Base-by-base conservation (phyloP, 192 early-diverging fungal species). In the Podila minutissima region DNA sequence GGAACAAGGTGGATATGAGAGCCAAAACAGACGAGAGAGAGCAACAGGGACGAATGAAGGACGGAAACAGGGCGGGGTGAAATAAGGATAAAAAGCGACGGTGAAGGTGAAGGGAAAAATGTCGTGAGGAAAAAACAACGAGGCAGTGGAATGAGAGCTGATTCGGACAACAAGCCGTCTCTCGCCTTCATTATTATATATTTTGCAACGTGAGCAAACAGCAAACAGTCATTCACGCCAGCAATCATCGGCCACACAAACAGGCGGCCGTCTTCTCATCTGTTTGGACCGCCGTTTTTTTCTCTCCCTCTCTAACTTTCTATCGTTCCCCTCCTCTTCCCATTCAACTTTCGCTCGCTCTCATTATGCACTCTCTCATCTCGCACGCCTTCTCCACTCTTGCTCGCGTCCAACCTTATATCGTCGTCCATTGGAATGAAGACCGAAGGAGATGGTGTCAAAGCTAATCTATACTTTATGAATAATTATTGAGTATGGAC, bases 241-340 rank as follows among this genome's bases (percentile, higher is more conserved):
- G 41, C 41, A 8, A 17, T 17, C 15, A 15, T 5, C 20, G 49
- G 49, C 13, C 49, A 51, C 15, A 51, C 50, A 51, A 9, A 51
- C 50, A 20, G 3, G 7, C 3, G 29, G 1, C 29, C 29, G 29
- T 3, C 49, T 51, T 5, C 13, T 66, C n/a, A 12, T 35, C 13
- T 38, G 4, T 22, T 38, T 51, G 15, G 15, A 31, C 57, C 19
- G 7, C 53, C 24, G 22, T 46, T 35, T n/a, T n/a, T 11, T 20
- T 67, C 53, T 33, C 51, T 57, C 28, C 57, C 5, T 67, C 20
- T 37, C 29, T 55, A 33, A 38, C 66, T 67, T 31, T 55, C 29
- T 29, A 29, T 29, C 3, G 29, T 29, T 29, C 29, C 15, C n/a
- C 49, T 29, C 50, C 35, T 55, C n/a, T n/a, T n/a, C n/a, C 35